A percentile compares a stretch with the other conserved stretches of the same genome.
Evolutionary conservation across 2,329 filamentous ascomycete species (phyloP).

Genomic region (Apiospora hydei): DNA sequence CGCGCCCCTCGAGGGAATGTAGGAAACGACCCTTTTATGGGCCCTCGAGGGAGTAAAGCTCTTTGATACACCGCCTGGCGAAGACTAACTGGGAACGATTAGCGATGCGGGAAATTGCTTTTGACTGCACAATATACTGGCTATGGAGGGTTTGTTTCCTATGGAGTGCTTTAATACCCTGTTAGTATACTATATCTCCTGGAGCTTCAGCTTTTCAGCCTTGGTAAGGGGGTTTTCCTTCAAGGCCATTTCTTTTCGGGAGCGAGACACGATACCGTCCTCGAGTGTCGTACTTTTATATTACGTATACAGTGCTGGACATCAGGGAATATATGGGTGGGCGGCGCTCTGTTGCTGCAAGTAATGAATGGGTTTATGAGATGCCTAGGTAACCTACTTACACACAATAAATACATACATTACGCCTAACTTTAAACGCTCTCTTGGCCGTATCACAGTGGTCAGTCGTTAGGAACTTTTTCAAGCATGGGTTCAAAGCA

Average conservation of each 20-base stretch:
- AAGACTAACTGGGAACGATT: not conserved
- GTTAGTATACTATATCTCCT: conserved; percentile 20
- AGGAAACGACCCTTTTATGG: conserved; percentile 28
- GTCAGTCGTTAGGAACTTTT: no score
- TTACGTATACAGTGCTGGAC: not conserved
- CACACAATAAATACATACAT: conserved; percentile 1
- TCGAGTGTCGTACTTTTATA: not conserved
- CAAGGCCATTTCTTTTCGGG: not conserved
- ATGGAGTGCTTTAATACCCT: conserved; percentile 18
- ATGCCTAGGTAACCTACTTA: not conserved
- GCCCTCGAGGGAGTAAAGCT: not conserved
- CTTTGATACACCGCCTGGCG: not conserved
- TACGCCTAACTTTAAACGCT: not conserved
- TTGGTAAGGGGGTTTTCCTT: conserved; percentile 6
- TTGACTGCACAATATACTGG: conserved; percentile 9
- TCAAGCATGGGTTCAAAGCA: no score
- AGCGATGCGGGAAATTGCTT: conserved; percentile 23
- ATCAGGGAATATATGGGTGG: not conserved
- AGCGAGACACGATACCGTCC: not conserved
- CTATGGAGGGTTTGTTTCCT: conserved; percentile 7
- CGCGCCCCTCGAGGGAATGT: conserved; percentile 61
- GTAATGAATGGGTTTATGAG: conserved; percentile 16
- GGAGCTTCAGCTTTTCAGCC: not conserved
- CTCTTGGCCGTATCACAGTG: not conserved
- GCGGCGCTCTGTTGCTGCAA: not conserved